Base-by-base conservation (phyloP, 202 grass and related monocot genomes). In the Schoenoplectus triqueter region DNA sequence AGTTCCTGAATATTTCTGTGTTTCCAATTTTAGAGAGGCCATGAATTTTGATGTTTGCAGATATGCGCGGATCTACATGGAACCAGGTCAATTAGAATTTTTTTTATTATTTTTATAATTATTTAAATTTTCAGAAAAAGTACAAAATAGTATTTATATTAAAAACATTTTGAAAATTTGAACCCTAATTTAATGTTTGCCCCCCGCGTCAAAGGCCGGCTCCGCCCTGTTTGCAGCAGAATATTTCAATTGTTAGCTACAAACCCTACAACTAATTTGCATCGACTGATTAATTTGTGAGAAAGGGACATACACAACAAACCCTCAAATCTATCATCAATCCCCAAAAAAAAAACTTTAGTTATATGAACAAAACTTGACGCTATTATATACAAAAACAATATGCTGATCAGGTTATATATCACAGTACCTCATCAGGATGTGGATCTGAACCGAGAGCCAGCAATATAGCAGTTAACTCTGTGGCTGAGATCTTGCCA, bases 401-500 rank as follows among this genome's bases (percentile, higher is more conserved):
- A 2, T 42, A 1, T 9, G 6, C 19, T 75, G 47, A 52, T 54
- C 49, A 54, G 4, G 13, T 41, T 6, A 21, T 31, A 31, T 31
- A 31, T 64, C 2, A 69, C 14, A 4, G 42, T 71, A 97, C 89
- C 89, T 97, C 94, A 6, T 88, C 89, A 1, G 90, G 87, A 2
- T 77, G 82, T 17, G 87, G 83, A 7, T 88, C 80, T 11, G 88
- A 69, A 1, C 94, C 94, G 41, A 97, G 90, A 48, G 92, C 90
- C 21, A 80, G 79, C 17, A 97, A 84, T 51, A 91, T 85, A 11
- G 85, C 87, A 62, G 86, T 84, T 61, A 97, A 78, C 87, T 97
- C 94, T 7, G 87, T 88, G 49, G 81, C 64, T 6, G 94, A 94
- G 87, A 97, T 97, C 88, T 88, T 92, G 68, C 94, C 92, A 89